Conservation (phyloP, 805 yeast genomes). For the Priceomyces melissophilus region DNA sequence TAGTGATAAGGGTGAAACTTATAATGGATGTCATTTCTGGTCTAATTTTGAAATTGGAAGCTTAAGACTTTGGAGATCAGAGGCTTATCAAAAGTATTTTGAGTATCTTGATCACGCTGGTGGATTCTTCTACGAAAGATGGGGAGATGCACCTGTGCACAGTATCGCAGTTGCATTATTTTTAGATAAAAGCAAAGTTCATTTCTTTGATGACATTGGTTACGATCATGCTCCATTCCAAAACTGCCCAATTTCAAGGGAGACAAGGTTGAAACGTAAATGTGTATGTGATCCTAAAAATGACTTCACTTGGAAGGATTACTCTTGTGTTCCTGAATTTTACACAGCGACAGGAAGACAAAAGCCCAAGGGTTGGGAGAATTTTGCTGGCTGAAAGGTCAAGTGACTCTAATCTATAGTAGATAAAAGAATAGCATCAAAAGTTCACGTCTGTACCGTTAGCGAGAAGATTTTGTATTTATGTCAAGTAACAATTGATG, state of each 20-base stretch:
- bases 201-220: conserved; percentile 80
- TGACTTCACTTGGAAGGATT: conserved; percentile 75
- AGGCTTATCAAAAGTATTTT: conserved; percentile 66
- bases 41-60: conserved; percentile 80
- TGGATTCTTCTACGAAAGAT: conserved; percentile 87
- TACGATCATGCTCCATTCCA: conserved; percentile 80
- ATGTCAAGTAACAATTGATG: too few species aligned
- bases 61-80: conserved; percentile 69
- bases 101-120: conserved; percentile 72
- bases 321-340: conserved; percentile 67
- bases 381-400: conserved; percentile 37
- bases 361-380: conserved; percentile 72
- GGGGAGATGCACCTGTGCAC: conserved; percentile 95
- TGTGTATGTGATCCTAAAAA: conserved; percentile 73
- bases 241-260: conserved; percentile 71
- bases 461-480: too few species aligned
- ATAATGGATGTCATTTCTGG: conserved; percentile 86
- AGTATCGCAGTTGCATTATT: conserved; percentile 81
- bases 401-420: too few species aligned
- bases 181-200: conserved; percentile 63
- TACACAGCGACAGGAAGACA: conserved; percentile 50
- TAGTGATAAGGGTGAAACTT: conserved; percentile 61
- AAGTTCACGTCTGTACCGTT: too few species aligned
- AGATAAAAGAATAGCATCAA: too few species aligned
- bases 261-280: conserved; percentile 52